Evolutionary conservation across 2,329 filamentous ascomycete species (phyloP).

Genomic region (Stachybotrys elegans): DNA sequence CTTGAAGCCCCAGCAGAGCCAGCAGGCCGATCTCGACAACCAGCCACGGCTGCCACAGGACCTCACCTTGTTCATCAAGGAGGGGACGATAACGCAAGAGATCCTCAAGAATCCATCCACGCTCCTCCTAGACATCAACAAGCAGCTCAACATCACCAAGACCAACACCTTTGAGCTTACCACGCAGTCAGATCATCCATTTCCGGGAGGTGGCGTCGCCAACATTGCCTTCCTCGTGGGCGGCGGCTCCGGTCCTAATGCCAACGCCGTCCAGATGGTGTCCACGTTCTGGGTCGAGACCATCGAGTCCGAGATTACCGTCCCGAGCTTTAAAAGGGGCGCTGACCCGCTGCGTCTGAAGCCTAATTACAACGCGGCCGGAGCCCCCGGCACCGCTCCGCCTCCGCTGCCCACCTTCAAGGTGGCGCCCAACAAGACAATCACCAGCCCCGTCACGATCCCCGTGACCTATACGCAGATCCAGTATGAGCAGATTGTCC

Average conservation of each 20-base stretch:
- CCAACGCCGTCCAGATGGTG: constrained; percentile 9
- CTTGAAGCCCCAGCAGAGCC: no score
- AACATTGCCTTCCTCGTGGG: constrained; percentile 23
- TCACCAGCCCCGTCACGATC: neutral
- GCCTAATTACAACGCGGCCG: no score
- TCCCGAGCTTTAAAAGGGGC: neutral
- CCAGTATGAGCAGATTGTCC: constrained; percentile 2
- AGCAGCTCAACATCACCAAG: constrained; percentile 23
- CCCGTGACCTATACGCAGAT: neutral
- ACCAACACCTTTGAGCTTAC: constrained; percentile 24
- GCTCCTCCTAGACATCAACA: constrained; percentile 21
- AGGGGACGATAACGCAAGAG: constrained; percentile 25
- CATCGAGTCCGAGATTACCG: constrained; percentile 12
- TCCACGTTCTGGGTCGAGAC: constrained; percentile 15
- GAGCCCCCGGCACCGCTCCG: no score
- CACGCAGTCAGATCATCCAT: constrained; percentile 10
- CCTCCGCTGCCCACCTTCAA: neutral
- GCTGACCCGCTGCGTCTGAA: neutral
- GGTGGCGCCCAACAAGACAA: neutral
- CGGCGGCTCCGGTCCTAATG: constrained; percentile 9
- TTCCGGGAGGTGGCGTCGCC: constrained; percentile 23
- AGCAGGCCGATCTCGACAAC: constrained; percentile 3
- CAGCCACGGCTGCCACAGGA: constrained; percentile 23
- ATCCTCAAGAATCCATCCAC: constrained; percentile 23
- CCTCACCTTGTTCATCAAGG: constrained; percentile 18